Evolutionary conservation across 108 stramenopile genomes (phyloP).

Genomic region (Conticribra weissflogii): DNA sequence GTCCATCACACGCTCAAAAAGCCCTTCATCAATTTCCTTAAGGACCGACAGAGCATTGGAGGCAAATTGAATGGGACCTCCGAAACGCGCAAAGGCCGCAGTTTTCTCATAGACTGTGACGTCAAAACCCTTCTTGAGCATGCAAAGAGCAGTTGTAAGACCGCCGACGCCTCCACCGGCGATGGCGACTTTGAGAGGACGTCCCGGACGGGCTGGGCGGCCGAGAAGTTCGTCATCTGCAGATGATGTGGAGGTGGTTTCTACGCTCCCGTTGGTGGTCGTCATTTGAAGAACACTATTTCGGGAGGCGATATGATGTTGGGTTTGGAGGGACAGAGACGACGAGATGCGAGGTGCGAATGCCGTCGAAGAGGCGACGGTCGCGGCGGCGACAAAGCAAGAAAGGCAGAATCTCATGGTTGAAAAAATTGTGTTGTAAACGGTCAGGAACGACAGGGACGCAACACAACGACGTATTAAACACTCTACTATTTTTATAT

Average conservation of each 20-base stretch:
- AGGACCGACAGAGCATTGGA: constrained; percentile 94
- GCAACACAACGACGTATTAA: too few relatives aligned
- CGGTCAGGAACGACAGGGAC: too few relatives aligned
- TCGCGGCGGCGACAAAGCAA: constrained; percentile 9
- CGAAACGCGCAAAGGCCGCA: constrained; percentile 91
- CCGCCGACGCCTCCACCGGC: constrained; percentile 96
- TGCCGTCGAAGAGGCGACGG: constrained; percentile 6
- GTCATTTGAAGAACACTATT: constrained; percentile 3
- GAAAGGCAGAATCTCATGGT: constrained; percentile 33
- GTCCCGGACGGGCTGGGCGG: constrained; percentile 78
- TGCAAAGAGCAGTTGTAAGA: constrained; percentile 85
- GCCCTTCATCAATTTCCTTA: constrained; percentile 89
- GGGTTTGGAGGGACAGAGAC: neutral
- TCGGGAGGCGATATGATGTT: neutral
- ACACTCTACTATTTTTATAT: too few relatives aligned
- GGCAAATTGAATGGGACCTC: constrained; percentile 97
- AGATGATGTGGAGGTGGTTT: neutral
- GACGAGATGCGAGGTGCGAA: neutral
- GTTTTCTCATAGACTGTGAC: constrained; percentile 97
- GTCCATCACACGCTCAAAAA: constrained; percentile 94
- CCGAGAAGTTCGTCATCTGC: constrained; percentile 53
- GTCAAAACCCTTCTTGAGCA: constrained; percentile 94
- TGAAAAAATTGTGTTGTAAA: too few relatives aligned
- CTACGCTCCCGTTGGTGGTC: constrained; percentile 1
- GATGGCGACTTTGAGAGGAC: constrained; percentile 89